Base-by-base conservation (phyloP, 495 filamentous ascomycete species). In the Filosporella fistucella region DNA sequence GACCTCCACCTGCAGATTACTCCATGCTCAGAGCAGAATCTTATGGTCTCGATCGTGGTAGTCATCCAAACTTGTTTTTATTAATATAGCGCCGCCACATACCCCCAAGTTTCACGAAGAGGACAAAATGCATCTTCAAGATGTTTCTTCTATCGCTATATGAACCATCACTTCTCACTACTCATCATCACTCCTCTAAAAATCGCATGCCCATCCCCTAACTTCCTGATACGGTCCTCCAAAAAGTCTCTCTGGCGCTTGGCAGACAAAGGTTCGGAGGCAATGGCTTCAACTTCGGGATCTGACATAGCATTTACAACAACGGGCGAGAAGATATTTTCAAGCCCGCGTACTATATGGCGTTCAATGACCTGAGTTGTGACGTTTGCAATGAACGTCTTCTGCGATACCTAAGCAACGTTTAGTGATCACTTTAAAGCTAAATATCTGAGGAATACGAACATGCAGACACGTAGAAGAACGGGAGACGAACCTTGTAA, bases 281-380 rank as follows among this genome's bases (percentile, higher is more conserved):
- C 59, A 32, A 67, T 54, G 12, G 42, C 45, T 43, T 58, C 39
- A 10, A 56, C 50, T 16, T 64, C 47, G 0, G 16, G n/a, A 26
- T 63, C 57, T 4, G 46, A 33, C 47, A 63, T 40, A 1, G 18
- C 24, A 30, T 39, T 60, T 32, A 67, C 53, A 2, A 51, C 37
- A n/a, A 67, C 26, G 6, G 63, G 63, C 2, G 48, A 60, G 38
- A 68, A 60, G 20, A 66, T 65, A 0, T 47, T 48, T 30, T 64
- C 55, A 11, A 68, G 52, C 7, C 49, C 57, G 2, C 52, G 50
- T 23, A 68, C 48, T 30, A 68, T 57, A 41, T 65, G 65, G 17
- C 65, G 65, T 29, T 67, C 63, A 11, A 67, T 51, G 18, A 68
- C 61, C 38, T 67, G 65, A 0, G 53, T 64, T 0, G 64, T 65